phyloP scores from a whole-genome alignment of 1,139 yeast species.

The Kodamaea alishanica region DNA sequence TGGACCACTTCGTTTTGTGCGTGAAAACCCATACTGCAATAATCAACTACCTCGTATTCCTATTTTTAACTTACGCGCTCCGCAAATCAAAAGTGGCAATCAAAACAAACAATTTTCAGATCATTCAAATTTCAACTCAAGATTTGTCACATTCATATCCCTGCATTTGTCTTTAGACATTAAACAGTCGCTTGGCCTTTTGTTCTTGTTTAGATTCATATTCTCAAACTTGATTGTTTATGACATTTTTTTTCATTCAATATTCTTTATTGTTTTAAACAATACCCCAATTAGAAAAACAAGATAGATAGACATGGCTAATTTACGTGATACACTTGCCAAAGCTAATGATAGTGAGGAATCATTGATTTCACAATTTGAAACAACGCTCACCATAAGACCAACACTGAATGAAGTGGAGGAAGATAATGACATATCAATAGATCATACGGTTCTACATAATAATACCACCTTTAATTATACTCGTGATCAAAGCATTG shows the following conservation, averaged over 20 bases:
- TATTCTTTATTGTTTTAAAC: background rate
- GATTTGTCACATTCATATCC: too few relatives aligned
- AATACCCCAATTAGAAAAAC: background rate
- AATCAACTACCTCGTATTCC: too few relatives aligned
- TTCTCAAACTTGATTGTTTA: background rate
- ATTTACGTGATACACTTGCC: constrained; percentile 16
- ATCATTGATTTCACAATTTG: constrained; percentile 46
- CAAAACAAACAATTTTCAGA: too few relatives aligned
- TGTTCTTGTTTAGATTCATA: background rate
- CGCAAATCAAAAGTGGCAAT: too few relatives aligned
- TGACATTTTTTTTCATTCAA: background rate
- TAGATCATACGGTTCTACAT: constrained; percentile 41
- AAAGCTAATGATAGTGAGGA: constrained; percentile 40
- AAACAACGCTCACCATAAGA: constrained; percentile 43
- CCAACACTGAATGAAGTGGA: constrained; percentile 41
- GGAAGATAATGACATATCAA: constrained; percentile 37
- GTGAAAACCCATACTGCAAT: too few relatives aligned
- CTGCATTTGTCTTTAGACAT: too few relatives aligned
- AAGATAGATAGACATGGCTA: constrained; percentile 10
- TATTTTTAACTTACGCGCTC: too few relatives aligned
- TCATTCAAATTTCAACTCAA: too few relatives aligned
- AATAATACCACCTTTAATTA: constrained; percentile 26
- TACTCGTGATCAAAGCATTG: constrained; percentile 31
- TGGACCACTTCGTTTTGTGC: too few relatives aligned
- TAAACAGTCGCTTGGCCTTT: too few relatives aligned